A percentile compares a stretch with the other conserved stretches of the same genome.
These are phyloP conservation scores for Aureobasidium vineae DNA, from an alignment of 2,329 filamentous ascomycete species.

Conservation along the genomic window DNA sequence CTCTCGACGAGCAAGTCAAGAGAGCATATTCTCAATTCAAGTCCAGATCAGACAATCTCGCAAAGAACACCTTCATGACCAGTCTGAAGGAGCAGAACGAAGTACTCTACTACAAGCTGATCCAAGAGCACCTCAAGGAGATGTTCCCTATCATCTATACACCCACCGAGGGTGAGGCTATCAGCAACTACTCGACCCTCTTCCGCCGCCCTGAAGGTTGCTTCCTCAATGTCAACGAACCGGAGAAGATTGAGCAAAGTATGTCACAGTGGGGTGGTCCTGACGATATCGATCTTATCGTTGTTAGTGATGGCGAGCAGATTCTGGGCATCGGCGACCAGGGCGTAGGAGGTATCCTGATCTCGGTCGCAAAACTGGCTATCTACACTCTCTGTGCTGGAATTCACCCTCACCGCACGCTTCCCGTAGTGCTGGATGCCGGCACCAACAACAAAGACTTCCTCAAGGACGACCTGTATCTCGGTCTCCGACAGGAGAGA, in stretches of 20 bases:
- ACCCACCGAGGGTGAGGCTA: conserved; percentile 84
- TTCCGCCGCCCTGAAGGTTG: conserved; percentile 79
- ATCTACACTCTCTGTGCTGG: conserved; percentile 85
- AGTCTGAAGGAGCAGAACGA: conserved; percentile 83
- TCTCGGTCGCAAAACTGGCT: conserved; percentile 78
- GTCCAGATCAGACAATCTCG: conserved; percentile 61
- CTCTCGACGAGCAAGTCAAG: conserved; percentile 70
- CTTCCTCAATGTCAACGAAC: conserved; percentile 71
- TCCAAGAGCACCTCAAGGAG: conserved; percentile 75
- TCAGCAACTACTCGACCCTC: conserved; percentile 75
- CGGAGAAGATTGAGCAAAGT: conserved; percentile 63
- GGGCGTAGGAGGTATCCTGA: conserved; percentile 79
- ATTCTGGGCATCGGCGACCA: conserved; percentile 90
- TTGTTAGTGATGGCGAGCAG: conserved; percentile 69
- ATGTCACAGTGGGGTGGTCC: conserved; percentile 65
- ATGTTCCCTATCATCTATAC: conserved; percentile 94
- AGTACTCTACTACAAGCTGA: conserved; percentile 77
- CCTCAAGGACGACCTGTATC: conserved; percentile 73
- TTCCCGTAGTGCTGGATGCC: conserved; percentile 81
- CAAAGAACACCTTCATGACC: conserved; percentile 85
- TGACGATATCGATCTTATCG: conserved; percentile 84
- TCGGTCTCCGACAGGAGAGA: conserved; percentile 67
- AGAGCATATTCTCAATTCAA: conserved; percentile 80
- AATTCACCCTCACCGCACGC: conserved; percentile 72
- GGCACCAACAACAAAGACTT: conserved; percentile 79